These are phyloP conservation scores for Sodiomyces alkalinus DNA, from an alignment of 2,329 filamentous ascomycete species.

Conservation along the genomic window DNA sequence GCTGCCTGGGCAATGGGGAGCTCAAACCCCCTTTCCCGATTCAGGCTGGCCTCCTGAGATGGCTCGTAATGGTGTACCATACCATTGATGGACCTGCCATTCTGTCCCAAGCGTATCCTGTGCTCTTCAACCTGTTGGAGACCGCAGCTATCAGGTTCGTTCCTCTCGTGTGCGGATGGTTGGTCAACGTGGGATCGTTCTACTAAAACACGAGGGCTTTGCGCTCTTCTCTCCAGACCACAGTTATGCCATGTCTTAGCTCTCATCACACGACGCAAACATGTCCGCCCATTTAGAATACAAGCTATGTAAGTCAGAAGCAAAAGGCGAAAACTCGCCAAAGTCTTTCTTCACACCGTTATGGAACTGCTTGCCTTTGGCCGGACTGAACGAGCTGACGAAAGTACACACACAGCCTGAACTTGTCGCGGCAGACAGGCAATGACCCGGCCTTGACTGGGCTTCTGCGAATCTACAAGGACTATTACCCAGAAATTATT, in stretches of 20 bases:
- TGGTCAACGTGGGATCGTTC: no score
- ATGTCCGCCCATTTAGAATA: conserved; percentile 73
- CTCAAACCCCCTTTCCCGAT: conserved; percentile 57
- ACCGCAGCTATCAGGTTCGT: conserved; percentile 56
- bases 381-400: background rate
- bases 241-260: conserved; percentile 65
- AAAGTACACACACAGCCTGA: conserved; percentile 31
- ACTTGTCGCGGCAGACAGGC: conserved; percentile 42
- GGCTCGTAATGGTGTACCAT: conserved; percentile 66
- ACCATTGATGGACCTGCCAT: conserved; percentile 46
- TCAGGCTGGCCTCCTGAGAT: conserved; percentile 58
- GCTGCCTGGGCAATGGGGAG: conserved; percentile 61
- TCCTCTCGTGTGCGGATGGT: background rate
- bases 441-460: conserved; percentile 63
- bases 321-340: background rate
- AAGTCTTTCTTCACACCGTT: no score
- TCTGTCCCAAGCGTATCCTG: conserved; percentile 55
- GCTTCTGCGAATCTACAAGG: conserved; percentile 69
- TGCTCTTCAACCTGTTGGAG: conserved; percentile 70
- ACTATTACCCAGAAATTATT: conserved; percentile 82
- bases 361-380: no score
- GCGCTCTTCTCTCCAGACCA: conserved; percentile 24
- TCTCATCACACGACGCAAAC: conserved; percentile 62
- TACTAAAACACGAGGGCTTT: no score
- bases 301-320: conserved; percentile 46